These are phyloP conservation scores for Hypoxylon sp. DNA, from an alignment of 2,329 filamentous ascomycete genomes.

Conservation along the genomic window DNA sequence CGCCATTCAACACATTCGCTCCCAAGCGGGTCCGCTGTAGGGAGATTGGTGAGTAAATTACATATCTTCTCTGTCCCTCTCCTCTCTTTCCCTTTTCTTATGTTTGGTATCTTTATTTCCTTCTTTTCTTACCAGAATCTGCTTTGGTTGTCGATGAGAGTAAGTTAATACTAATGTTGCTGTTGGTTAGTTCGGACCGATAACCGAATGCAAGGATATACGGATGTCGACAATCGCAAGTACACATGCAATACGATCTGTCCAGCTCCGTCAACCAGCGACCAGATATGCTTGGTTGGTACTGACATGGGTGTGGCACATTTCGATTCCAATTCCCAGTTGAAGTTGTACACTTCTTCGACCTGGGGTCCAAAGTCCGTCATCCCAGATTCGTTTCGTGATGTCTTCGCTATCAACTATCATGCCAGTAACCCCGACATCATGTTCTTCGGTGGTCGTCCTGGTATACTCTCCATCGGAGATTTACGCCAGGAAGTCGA, in stretches of 20 bases:
- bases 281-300: conserved; percentile 63
- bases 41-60: not conserved
- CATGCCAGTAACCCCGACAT: conserved; percentile 60
- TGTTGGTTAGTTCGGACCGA: not conserved
- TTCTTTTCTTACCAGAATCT: not conserved
- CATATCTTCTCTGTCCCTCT: not conserved
- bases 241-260: conserved; percentile 44
- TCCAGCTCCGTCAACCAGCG: conserved; percentile 56
- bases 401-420: conserved; percentile 67
- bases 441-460: conserved; percentile 66
- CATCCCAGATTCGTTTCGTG: conserved; percentile 43
- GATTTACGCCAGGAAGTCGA: conserved; percentile 59
- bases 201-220: not conserved
- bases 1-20: not conserved
- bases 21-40: not conserved
- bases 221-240: not conserved
- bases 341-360: conserved; percentile 49
- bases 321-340: conserved; percentile 54
- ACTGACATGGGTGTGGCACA: conserved; percentile 64
- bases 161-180: not conserved
- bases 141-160: not conserved
- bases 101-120: not conserved
- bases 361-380: not conserved
- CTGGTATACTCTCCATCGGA: conserved; percentile 61
- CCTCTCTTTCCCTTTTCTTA: not conserved